Evolutionary conservation across 495 filamentous ascomycete genomes (phyloP).

Genomic region (Xylaria intraflava): DNA sequence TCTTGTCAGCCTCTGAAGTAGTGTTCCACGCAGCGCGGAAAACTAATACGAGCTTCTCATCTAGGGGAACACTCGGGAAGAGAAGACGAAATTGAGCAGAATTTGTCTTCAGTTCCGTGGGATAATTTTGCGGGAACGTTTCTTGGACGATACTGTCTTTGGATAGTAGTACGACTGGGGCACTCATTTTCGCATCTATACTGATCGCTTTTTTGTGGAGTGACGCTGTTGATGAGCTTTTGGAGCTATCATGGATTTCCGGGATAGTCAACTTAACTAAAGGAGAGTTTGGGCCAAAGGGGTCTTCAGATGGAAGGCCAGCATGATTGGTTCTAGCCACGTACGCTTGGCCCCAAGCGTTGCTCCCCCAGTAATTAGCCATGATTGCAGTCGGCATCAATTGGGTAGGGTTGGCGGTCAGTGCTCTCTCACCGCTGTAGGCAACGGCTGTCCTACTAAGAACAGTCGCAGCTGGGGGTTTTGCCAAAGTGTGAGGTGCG

Average conservation of each 20-base stretch:
- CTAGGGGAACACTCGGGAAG: constrained; percentile 68
- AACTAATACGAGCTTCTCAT: constrained; percentile 71
- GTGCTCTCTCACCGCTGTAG: constrained; percentile 66
- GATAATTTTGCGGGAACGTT: constrained; percentile 76
- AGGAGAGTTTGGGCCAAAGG: constrained; percentile 30
- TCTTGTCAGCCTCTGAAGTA: constrained; percentile 31
- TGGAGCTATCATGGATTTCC: constrained; percentile 20
- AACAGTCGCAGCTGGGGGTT: constrained; percentile 77
- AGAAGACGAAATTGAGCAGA: constrained; percentile 89
- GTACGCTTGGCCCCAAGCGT: constrained; percentile 73
- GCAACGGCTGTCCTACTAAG: constrained; percentile 82
- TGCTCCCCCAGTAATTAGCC: constrained; percentile 89
- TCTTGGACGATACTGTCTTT: constrained; percentile 38
- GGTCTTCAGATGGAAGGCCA: constrained; percentile 45
- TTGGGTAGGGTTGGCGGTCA: constrained; percentile 58
- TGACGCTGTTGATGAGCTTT: constrained; percentile 11
- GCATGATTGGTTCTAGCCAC: constrained; percentile 32
- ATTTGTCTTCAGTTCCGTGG: constrained; percentile 72
- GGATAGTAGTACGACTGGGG: constrained; percentile 30
- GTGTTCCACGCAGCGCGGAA: constrained; percentile 51
- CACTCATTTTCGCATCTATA: constrained; percentile 54
- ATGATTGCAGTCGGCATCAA: constrained; percentile 75
- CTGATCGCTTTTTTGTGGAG: constrained; percentile 78
- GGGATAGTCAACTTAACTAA: constrained; percentile 35
- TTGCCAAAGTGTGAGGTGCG: constrained; percentile 76